Conservation (phyloP, 2,329 filamentous ascomycete genomes). For the Acarospora socialis region DNA sequence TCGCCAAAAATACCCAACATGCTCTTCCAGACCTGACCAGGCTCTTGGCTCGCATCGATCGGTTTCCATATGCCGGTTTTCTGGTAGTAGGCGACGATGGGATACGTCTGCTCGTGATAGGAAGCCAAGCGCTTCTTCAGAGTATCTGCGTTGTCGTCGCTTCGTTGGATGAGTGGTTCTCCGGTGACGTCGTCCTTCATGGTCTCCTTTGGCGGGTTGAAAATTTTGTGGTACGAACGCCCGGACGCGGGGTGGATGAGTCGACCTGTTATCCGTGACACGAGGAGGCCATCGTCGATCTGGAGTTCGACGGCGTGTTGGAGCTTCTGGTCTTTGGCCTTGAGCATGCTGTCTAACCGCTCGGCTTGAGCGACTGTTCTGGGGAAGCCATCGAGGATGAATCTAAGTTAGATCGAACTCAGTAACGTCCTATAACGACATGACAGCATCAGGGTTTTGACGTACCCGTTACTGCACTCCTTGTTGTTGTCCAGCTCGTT, state of each 20-base stretch:
- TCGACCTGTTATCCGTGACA: constrained; percentile 91
- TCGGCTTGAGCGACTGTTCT: constrained; percentile 92
- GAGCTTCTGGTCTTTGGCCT: constrained; percentile 61
- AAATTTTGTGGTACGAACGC: constrained; percentile 93
- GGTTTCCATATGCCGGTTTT: constrained; percentile 94
- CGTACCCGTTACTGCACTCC: constrained; percentile 90
- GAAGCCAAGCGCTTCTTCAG: constrained; percentile 88
- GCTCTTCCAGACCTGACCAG: constrained; percentile 88
- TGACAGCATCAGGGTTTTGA: background rate
- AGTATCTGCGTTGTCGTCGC: constrained; percentile 91
- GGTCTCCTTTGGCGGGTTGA: constrained; percentile 86
- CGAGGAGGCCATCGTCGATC: constrained; percentile 87
- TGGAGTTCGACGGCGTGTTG: constrained; percentile 94
- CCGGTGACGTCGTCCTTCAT: constrained; percentile 97
- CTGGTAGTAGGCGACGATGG: constrained; percentile 93
- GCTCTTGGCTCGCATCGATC: constrained; percentile 91
- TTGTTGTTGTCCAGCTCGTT: constrained; percentile 84
- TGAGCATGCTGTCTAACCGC: constrained; percentile 85
- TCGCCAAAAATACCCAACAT: constrained; percentile 71
- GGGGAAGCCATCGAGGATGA: constrained; percentile 98
- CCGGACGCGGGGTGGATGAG: constrained; percentile 91
- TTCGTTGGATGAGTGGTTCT: constrained; percentile 90
- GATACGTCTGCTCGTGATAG: constrained; percentile 86
- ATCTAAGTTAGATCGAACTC: constrained; percentile 40
- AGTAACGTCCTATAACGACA: constrained; percentile 4